Evolutionary conservation across 2,329 filamentous ascomycete genomes (phyloP), one percentile per base, ranked within the genome.

Genomic region (Didymosphaeria variabile): DNA sequence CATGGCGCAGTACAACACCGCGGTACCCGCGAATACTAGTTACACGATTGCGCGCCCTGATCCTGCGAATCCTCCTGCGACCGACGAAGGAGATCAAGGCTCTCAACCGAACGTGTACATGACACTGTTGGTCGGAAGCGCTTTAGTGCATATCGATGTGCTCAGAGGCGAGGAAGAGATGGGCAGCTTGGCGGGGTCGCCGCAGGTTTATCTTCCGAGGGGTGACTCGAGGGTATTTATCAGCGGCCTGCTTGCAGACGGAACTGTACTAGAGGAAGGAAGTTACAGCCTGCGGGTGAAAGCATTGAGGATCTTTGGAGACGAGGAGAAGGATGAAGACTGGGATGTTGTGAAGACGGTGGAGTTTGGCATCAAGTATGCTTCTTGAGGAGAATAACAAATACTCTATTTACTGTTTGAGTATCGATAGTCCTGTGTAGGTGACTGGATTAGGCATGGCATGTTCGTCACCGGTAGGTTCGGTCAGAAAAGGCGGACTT

Each of bases 21-120:
- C 58, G 13, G 52, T 55, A 26, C 59, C 61, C 2, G 59, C 57
- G n/a, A 64, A 64, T 19, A 38, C 19, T 1, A 59, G 34, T 5
- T 67, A 66, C 36, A 61, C 55, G 0, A 66, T 66, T 32, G 46
- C 63, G 13, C 49, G 63, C 12, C 65, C 65, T 0, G 61, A 67
- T 34, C 63, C 65, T 9, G 17, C 44, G 56, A 65, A 64, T 62
- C 61, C 40, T 47, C 56, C 60, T 50, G 54, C 57, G 44, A 58
- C 45, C 29, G 56, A 58, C 61, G 57, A 42, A 31, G 34, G 40
- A 15, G 49, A 57, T 31, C 1, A 54, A 32, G 13, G 36, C 21
- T 15, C 32, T 2, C 40, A 44, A 15, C 55, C 55, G 8, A 57
- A 57, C 19, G 31, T 57, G 23, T 50, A 50, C 55, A 50, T 57